Percentiles rank a stretch among this genome's conserved stretches.
These are phyloP conservation scores for Termitomyces sp. DNA, from an alignment of 768 basidiomycete genomes.

Conservation along the genomic window DNA sequence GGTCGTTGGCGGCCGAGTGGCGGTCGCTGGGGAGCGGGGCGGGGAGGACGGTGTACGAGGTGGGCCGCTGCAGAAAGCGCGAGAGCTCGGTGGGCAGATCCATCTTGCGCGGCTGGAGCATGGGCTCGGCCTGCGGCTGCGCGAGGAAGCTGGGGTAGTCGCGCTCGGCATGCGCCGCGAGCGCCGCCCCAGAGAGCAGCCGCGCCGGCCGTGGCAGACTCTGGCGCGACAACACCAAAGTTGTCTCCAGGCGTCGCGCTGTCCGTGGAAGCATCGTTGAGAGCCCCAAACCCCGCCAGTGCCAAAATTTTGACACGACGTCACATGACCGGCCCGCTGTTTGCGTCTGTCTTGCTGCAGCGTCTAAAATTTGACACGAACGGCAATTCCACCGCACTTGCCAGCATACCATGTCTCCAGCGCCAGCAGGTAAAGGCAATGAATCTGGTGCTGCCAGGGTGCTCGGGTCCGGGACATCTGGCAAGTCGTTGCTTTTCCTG, in stretches of 20 bases:
- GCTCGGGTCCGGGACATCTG: constrained; percentile 89
- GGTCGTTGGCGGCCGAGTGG: constrained; percentile 32
- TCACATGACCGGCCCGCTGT: not conserved
- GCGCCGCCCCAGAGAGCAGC: constrained; percentile 65
- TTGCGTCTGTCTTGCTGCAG: constrained; percentile 5
- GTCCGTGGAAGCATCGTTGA: constrained; percentile 34
- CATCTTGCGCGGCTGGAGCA: constrained; percentile 1
- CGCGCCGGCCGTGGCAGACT: constrained; percentile 64
- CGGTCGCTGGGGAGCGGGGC: constrained; percentile 55
- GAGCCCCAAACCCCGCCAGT: no score
- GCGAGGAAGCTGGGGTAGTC: constrained; percentile 34
- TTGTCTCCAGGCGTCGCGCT: constrained; percentile 33
- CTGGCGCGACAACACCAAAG: constrained; percentile 60
- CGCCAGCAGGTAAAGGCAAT: constrained; percentile 50
- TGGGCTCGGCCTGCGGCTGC: constrained; percentile 5
- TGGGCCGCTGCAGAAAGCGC: constrained; percentile 41
- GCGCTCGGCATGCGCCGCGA: constrained; percentile 32
- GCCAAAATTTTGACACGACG: not conserved
- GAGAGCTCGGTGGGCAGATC: constrained; percentile 33
- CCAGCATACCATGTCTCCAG: constrained; percentile 31
- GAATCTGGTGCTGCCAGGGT: constrained; percentile 90
- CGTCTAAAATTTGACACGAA: constrained; percentile 11
- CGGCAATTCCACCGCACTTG: constrained; percentile 7
- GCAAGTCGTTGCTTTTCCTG: constrained; percentile 37
- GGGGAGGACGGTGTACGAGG: constrained; percentile 56